A percentile compares a stretch with the other conserved stretches of the same genome.
Conservation (phyloP, 257 asterid genomes). For the Fraxinus americana region DNA sequence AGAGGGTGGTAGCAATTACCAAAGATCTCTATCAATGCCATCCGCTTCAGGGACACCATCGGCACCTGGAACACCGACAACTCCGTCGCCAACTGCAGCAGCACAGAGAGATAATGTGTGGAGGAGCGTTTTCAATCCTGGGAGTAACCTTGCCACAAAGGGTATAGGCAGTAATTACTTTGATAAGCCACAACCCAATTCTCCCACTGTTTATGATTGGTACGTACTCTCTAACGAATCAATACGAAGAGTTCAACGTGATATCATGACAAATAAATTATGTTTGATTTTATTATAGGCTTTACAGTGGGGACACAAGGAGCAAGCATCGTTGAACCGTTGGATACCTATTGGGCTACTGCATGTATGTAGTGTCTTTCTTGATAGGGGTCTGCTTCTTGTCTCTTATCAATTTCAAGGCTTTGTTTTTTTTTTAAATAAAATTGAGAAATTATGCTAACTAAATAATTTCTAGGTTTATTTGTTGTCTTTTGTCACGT, state of each 20-base stretch:
- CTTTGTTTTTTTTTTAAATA: no score
- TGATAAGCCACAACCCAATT: conserved; percentile 85
- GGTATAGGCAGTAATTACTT: conserved; percentile 65
- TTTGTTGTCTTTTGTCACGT: not conserved
- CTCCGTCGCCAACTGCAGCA: conserved; percentile 56
- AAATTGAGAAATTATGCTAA: no score
- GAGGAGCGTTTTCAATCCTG: conserved; percentile 98
- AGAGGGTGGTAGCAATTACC: conserved; percentile 18
- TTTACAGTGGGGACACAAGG: conserved; percentile 84
- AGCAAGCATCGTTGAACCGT: conserved; percentile 67
- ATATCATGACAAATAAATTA: no score
- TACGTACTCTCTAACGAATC: conserved; percentile 6
- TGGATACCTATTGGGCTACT: not conserved
- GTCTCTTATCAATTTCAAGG: not conserved
- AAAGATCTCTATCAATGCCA: conserved; percentile 19
- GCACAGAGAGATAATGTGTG: conserved; percentile 70
- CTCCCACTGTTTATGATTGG: conserved; percentile 99
- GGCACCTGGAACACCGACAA: conserved; percentile 62
- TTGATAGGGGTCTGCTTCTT: not conserved
- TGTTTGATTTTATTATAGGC: conserved; percentile 44
- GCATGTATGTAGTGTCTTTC: not conserved
- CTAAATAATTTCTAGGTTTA: no score
- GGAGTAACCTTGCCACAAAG: conserved; percentile 88
- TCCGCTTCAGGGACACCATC: conserved; percentile 38
- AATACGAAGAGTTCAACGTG: no score